phyloP scores from a whole-genome alignment of 2,329 filamentous ascomycete genomes.

The Chaetomiaceae sp. region DNA sequence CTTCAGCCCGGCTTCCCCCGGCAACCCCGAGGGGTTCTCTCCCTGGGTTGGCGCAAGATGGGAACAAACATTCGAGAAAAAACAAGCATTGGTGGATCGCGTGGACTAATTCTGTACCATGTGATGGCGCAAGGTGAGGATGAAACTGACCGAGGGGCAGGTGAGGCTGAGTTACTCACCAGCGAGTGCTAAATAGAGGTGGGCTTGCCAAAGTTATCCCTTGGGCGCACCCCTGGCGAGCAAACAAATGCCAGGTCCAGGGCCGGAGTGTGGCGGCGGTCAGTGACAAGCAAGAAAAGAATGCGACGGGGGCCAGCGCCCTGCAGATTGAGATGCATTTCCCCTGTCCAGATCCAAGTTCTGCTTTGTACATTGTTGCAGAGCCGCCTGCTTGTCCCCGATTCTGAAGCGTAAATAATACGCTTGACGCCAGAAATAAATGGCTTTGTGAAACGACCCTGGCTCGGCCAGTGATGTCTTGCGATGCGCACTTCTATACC shows the following conservation, averaged over 20 bases:
- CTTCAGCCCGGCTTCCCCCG: slow-evolving; percentile 13
- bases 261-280: not conserved
- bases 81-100: not conserved
- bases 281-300: not conserved
- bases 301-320: not conserved
- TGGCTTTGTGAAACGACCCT: not conserved
- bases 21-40: not conserved
- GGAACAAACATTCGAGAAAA: slow-evolving; percentile 6
- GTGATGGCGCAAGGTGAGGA: slow-evolving; percentile 1
- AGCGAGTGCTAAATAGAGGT: slow-evolving; percentile 3
- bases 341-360: not conserved
- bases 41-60: slow-evolving; percentile 8
- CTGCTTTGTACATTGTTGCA: slow-evolving; percentile 15
- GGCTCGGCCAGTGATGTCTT: not conserved
- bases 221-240: not conserved
- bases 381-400: slow-evolving; percentile 2
- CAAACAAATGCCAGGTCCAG: slow-evolving; percentile 1
- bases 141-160: slow-evolving; percentile 1
- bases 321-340: not conserved
- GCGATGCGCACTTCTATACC: not conserved
- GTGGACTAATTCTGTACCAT: slow-evolving; percentile 7
- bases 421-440: slow-evolving; percentile 4
- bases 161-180: slow-evolving; percentile 6
- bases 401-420: not conserved
- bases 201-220: not conserved